phyloP scores from a whole-genome alignment of 495 filamentous ascomycete species.

The Xylaria acuta region DNA sequence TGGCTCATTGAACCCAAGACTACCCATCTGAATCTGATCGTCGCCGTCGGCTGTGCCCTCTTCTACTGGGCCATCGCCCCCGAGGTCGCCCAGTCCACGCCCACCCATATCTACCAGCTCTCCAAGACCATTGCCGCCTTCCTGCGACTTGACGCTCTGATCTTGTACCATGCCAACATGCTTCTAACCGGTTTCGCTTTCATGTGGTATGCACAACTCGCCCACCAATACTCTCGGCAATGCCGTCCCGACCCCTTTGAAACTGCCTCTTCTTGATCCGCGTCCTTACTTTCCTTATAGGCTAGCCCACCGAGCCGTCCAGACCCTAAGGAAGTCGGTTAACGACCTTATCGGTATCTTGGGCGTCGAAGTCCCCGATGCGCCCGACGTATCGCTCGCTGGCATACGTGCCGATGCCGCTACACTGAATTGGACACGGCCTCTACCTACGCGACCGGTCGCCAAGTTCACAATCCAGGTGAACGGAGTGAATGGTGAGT shows the following conservation, averaged over 20 bases:
- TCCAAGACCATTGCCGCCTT: slow-evolving; percentile 40
- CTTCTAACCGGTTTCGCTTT: slow-evolving; percentile 52
- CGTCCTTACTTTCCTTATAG: slow-evolving; percentile 28
- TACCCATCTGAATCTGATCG: slow-evolving; percentile 52
- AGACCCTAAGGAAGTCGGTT: slow-evolving; percentile 87
- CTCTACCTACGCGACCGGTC: slow-evolving; percentile 76
- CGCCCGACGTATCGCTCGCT: slow-evolving; percentile 90
- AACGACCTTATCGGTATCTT: slow-evolving; percentile 88
- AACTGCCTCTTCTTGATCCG: slow-evolving; percentile 16
- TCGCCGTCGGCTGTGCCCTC: slow-evolving; percentile 52
- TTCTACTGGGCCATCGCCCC: slow-evolving; percentile 55
- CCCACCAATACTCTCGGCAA: neutral
- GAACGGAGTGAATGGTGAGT: slow-evolving; percentile 87
- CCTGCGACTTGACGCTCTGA: slow-evolving; percentile 47
- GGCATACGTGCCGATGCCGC: slow-evolving; percentile 86
- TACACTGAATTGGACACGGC: slow-evolving; percentile 89
- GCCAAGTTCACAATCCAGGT: slow-evolving; percentile 89
- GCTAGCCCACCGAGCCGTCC: slow-evolving; percentile 62
- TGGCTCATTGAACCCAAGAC: slow-evolving; percentile 57
- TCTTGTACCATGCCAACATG: slow-evolving; percentile 53
- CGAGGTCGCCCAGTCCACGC: slow-evolving; percentile 48
- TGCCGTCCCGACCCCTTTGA: neutral
- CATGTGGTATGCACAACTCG: slow-evolving; percentile 45
- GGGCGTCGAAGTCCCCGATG: slow-evolving; percentile 89
- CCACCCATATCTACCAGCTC: slow-evolving; percentile 45